A percentile compares a stretch with the other conserved stretches of the same genome.
Conservation (phyloP, 345 rosid genomes). For the Populus deltoides region DNA sequence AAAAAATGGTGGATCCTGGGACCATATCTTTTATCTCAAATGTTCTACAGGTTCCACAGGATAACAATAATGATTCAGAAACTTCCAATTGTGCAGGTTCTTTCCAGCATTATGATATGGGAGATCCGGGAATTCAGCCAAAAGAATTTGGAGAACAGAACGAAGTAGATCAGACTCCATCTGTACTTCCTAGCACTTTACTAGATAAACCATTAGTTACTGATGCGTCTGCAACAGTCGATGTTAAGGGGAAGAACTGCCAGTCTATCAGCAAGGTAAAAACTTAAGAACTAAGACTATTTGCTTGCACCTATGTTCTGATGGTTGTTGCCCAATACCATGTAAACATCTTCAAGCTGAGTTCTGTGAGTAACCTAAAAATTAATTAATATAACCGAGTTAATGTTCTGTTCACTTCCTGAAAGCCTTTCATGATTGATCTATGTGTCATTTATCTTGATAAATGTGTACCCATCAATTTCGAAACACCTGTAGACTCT, state of each 20-base stretch:
- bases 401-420: neutral
- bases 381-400: neutral
- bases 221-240: conserved; percentile 24
- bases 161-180: conserved; percentile 28
- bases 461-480: neutral
- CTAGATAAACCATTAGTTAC: conserved; percentile 25
- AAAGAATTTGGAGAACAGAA: conserved; percentile 10
- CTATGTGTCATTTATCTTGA: neutral
- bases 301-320: neutral
- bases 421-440: neutral
- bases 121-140: conserved; percentile 17
- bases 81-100: conserved; percentile 13
- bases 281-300: neutral
- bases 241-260: conserved; percentile 31
- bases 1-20: conserved; percentile 34
- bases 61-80: conserved; percentile 13
- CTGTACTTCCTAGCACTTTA: conserved; percentile 26
- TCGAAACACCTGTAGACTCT: neutral
- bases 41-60: conserved; percentile 36
- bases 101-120: conserved; percentile 16
- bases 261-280: conserved; percentile 45
- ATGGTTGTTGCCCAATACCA: neutral
- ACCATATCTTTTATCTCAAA: conserved; percentile 35
- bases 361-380: neutral
- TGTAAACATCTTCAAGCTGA: neutral